phyloP scores from a whole-genome alignment of 2,329 filamentous ascomycete species.

The Apiospora hydei region DNA sequence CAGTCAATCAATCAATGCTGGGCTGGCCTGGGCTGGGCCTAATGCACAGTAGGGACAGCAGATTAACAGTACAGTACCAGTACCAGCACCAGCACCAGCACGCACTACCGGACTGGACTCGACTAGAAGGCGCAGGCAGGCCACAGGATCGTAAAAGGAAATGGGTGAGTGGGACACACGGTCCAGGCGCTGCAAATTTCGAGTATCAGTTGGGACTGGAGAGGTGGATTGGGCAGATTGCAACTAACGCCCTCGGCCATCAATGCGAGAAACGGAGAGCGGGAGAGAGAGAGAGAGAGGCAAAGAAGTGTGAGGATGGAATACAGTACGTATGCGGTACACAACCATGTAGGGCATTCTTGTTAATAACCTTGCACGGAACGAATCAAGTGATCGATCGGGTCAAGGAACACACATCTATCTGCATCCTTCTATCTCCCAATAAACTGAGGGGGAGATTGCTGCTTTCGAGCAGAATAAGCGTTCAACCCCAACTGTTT shows the following conservation, averaged over 20 bases:
- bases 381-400: not conserved
- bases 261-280: not conserved
- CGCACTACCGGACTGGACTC: not conserved
- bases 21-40: constrained; percentile 7
- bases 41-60: constrained; percentile 7
- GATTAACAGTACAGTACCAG: constrained; percentile 4
- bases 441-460: constrained; percentile 18
- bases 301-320: not conserved
- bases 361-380: not conserved
- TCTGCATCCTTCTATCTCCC: not conserved
- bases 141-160: constrained; percentile 24
- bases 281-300: not conserved
- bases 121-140: not conserved
- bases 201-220: constrained; percentile 20
- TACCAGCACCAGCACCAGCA: not conserved
- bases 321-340: not conserved
- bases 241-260: constrained; percentile 1
- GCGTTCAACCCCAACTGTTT: constrained; percentile 21
- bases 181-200: constrained; percentile 24
- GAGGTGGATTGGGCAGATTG: constrained; percentile 15
- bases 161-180: constrained; percentile 24
- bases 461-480: constrained; percentile 5
- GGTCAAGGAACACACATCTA: not conserved
- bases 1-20: constrained; percentile 15
- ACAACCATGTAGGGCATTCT: not conserved